Conservation (phyloP, 345 rosid species). For the Viola odorata region DNA sequence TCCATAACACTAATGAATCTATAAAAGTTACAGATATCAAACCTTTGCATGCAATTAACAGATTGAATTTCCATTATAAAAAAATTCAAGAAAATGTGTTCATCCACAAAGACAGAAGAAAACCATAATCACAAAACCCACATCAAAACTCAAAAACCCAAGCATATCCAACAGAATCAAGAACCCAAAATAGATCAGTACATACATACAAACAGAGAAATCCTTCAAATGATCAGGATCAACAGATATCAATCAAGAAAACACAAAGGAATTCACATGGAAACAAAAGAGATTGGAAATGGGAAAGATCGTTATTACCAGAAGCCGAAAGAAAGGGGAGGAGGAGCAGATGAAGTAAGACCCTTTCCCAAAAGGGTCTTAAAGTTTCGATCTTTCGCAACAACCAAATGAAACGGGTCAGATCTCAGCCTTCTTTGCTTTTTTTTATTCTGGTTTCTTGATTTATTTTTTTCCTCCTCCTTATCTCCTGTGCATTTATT, state of each 20-base stretch:
- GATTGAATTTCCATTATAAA: too few species aligned
- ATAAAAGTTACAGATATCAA: too few species aligned
- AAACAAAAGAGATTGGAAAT: background rate
- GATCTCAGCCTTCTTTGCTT: conserved; percentile 5
- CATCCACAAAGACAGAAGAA: background rate
- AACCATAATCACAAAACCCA: background rate
- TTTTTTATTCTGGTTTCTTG: background rate
- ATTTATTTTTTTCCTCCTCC: background rate
- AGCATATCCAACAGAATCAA: background rate
- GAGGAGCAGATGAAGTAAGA: conserved; percentile 9
- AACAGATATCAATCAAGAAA: background rate
- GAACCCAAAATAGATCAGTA: background rate
- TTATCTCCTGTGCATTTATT: background rate
- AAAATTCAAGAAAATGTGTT: too few species aligned
- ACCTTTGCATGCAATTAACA: too few species aligned
- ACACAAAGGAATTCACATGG: background rate
- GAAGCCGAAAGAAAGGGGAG: background rate
- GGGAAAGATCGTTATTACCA: conserved; percentile 2
- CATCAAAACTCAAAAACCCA: background rate
- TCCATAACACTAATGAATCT: too few species aligned
- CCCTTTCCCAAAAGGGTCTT: conserved; percentile 22
- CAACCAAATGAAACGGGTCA: background rate
- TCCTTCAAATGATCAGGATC: background rate
- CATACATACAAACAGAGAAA: background rate
- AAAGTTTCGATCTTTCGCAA: conserved; percentile 6